Evolutionary conservation across 164 flowering plant genomes (phyloP).

Genomic region (Annona squamosa): DNA sequence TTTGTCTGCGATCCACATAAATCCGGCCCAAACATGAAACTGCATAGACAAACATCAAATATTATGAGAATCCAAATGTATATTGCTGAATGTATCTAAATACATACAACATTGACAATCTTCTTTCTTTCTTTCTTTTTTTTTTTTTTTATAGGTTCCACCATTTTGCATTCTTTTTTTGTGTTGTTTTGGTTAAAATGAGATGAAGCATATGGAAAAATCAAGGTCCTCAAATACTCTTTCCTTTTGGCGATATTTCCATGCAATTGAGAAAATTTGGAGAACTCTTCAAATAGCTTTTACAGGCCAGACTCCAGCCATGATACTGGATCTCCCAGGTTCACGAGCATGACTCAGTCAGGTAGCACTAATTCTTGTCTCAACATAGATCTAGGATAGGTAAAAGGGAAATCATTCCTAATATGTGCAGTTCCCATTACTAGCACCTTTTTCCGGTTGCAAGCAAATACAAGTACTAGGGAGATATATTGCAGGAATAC

Average conservation of each 20-base stretch:
- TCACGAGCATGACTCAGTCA: background rate
- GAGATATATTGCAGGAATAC: no score
- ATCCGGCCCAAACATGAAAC: constrained; percentile 97
- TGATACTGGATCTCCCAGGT: background rate
- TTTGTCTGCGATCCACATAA: constrained; percentile 82
- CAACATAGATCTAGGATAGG: no score
- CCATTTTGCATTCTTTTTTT: background rate
- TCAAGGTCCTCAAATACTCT: background rate
- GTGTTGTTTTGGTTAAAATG: no score
- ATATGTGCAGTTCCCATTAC: no score
- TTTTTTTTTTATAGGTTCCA: background rate
- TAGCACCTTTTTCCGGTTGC: no score
- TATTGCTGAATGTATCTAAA: background rate
- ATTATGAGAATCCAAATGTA: background rate
- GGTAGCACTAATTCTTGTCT: no score
- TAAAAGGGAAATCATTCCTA: no score
- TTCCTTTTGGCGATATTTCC: background rate
- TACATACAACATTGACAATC: background rate
- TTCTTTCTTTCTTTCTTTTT: background rate
- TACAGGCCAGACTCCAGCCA: no score
- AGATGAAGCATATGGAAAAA: background rate
- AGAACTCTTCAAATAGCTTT: no score
- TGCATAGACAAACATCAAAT: constrained; percentile 28
- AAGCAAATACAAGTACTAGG: no score
- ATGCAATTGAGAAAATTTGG: no score